These are phyloP conservation scores for Fusarium neocosmosporiellum DNA, from an alignment of 2,329 filamentous ascomycete genomes.

Conservation along the genomic window DNA sequence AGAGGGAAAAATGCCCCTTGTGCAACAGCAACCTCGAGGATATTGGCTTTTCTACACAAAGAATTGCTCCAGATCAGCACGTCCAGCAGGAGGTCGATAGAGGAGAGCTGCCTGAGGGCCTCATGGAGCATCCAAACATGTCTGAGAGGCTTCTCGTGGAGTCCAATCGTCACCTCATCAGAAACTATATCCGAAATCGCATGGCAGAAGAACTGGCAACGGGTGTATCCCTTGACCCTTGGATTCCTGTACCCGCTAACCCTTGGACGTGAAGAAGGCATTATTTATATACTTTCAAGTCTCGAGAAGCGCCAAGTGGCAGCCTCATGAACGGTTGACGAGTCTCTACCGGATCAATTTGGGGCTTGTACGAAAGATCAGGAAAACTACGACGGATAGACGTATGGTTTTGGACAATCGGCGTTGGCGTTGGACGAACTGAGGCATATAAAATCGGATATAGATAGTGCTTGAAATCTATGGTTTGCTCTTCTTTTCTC, in stretches of 20 bases:
- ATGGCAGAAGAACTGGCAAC: no score
- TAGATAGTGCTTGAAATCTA: constrained; percentile 30
- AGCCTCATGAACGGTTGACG: neutral
- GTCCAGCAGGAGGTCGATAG: neutral
- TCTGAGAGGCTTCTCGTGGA: neutral
- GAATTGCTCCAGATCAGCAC: neutral
- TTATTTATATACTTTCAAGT: neutral
- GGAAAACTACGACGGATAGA: neutral
- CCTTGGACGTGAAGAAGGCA: neutral
- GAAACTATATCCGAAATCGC: neutral
- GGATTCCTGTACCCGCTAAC: no score
- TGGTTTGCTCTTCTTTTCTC: constrained; percentile 17
- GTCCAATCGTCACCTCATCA: neutral
- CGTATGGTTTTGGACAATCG: neutral
- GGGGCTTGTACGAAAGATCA: neutral
- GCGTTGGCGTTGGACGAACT: neutral
- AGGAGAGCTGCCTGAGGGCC: neutral
- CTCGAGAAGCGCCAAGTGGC: constrained; percentile 3
- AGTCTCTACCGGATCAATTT: neutral
- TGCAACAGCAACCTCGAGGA: neutral
- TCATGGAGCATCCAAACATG: neutral
- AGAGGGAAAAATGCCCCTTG: constrained; percentile 6
- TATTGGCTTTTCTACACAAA: neutral
- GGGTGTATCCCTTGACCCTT: no score
- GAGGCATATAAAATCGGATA: constrained; percentile 1